A percentile compares a stretch with the other conserved stretches of the same genome.
phyloP scores from a whole-genome alignment of 352 stramenopile species.

The Globisporangium spiculum region DNA sequence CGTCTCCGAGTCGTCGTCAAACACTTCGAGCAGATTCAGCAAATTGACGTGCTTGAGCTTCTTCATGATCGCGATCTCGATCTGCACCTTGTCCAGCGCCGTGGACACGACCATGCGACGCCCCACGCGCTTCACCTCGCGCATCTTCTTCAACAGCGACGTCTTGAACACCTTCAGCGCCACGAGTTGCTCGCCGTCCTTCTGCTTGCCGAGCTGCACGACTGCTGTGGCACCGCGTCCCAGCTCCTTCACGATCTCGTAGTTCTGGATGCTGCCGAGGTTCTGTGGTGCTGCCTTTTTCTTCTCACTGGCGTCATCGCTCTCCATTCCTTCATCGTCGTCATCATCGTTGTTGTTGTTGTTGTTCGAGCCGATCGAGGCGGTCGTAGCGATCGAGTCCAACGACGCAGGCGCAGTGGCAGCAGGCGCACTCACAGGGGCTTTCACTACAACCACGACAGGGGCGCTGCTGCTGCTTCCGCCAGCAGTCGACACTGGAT shows the following conservation, averaged over 20 bases:
- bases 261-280: conserved; percentile 62
- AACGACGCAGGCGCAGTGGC: conserved; percentile 19
- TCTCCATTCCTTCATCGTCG: conserved; percentile 15
- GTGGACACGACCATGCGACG: conserved; percentile 84
- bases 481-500: background rate
- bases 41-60: conserved; percentile 78
- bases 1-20: conserved; percentile 80
- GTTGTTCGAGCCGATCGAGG: conserved; percentile 36
- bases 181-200: conserved; percentile 53
- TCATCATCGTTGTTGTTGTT: conserved; percentile 30
- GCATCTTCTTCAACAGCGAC: conserved; percentile 84
- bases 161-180: conserved; percentile 87
- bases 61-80: conserved; percentile 90
- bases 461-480: conserved; percentile 13
- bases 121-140: conserved; percentile 80
- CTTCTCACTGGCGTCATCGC: conserved; percentile 9
- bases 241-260: conserved; percentile 76
- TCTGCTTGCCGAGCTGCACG: conserved; percentile 73
- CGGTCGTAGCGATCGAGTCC: conserved; percentile 37
- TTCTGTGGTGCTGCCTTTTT: background rate
- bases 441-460: conserved; percentile 15
- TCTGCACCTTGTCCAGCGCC: conserved; percentile 82
- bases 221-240: conserved; percentile 76
- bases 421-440: conserved; percentile 1
- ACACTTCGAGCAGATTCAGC: conserved; percentile 78